phyloP scores from a whole-genome alignment of 768 basidiomycete species.

The Phylloporus sp. region DNA sequence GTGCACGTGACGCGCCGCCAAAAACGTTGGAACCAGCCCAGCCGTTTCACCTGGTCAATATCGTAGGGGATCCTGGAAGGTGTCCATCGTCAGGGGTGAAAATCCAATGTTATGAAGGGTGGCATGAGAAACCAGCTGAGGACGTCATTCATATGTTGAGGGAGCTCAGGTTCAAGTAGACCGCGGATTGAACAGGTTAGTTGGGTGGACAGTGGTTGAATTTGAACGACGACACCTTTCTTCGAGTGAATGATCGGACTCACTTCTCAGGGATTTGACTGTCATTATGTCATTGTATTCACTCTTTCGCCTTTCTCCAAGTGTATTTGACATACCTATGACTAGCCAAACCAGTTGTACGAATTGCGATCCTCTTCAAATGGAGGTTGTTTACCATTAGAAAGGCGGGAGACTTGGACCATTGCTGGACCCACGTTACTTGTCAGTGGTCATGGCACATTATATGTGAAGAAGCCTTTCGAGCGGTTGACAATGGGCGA shows the following conservation, averaged over 20 bases:
- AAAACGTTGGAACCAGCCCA: neutral
- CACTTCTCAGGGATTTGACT: too few species aligned
- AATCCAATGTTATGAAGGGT: slow-evolving; percentile 13
- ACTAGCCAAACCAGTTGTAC: too few species aligned
- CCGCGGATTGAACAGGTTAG: neutral
- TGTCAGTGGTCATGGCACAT: too few species aligned
- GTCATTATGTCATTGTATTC: neutral
- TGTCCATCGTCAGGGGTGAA: neutral
- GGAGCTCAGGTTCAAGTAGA: slow-evolving; percentile 15
- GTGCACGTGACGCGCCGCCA: neutral
- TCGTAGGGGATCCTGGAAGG: neutral
- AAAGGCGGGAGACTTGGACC: too few species aligned
- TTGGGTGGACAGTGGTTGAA: too few species aligned
- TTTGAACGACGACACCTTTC: too few species aligned
- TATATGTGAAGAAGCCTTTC: too few species aligned
- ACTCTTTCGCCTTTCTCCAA: neutral
- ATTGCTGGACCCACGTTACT: too few species aligned
- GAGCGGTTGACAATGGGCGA: too few species aligned
- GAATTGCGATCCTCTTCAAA: too few species aligned
- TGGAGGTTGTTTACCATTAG: too few species aligned
- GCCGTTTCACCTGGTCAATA: neutral
- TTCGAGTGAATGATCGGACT: neutral
- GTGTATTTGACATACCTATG: neutral
- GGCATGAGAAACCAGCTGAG: slow-evolving; percentile 19
- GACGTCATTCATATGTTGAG: slow-evolving; percentile 30